A percentile compares a stretch with the other conserved stretches of the same genome.
These are phyloP conservation scores for Discostella stelligeroides DNA, from an alignment of 108 stramenopile genomes.

Conservation along the genomic window DNA sequence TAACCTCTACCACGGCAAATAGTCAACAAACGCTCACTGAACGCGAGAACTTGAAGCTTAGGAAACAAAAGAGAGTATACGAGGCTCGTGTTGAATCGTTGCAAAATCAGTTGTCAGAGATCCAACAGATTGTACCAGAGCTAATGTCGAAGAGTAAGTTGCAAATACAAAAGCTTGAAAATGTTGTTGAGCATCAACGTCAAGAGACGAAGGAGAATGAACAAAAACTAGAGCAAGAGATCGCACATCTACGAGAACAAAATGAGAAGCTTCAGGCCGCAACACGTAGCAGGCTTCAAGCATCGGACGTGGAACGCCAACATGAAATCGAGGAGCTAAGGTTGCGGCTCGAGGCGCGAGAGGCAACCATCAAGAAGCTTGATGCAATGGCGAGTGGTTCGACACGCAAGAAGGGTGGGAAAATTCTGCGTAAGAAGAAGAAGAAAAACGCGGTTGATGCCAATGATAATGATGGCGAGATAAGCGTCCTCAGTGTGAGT, in stretches of 20 bases:
- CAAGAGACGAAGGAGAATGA: constrained; percentile 23
- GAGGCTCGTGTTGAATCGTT: constrained; percentile 42
- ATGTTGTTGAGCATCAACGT: constrained; percentile 18
- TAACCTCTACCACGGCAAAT: constrained; percentile 19
- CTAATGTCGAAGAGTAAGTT: constrained; percentile 48
- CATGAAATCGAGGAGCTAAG: constrained; percentile 47
- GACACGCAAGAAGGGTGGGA: background rate
- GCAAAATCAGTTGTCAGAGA: constrained; percentile 44
- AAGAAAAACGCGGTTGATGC: background rate
- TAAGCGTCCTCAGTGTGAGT: constrained; percentile 2
- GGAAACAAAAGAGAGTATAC: constrained; percentile 36
- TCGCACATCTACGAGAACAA: constrained; percentile 27
- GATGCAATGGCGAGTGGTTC: constrained; percentile 5
- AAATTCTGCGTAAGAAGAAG: background rate
- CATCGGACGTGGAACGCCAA: constrained; percentile 36
- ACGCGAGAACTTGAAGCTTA: constrained; percentile 40
- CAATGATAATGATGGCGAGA: constrained; percentile 11
- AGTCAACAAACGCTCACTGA: constrained; percentile 15
- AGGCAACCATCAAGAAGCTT: constrained; percentile 43
- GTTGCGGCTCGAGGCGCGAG: constrained; percentile 46
- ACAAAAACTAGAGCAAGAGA: constrained; percentile 22
- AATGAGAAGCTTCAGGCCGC: constrained; percentile 45
- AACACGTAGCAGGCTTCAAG: constrained; percentile 41
- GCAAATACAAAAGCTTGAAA: constrained; percentile 42
- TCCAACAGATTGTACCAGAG: constrained; percentile 48